Percentiles rank a stretch among this genome's conserved stretches.
phyloP scores from a whole-genome alignment of 345 rosid species.

The Kernera saxatilis region DNA sequence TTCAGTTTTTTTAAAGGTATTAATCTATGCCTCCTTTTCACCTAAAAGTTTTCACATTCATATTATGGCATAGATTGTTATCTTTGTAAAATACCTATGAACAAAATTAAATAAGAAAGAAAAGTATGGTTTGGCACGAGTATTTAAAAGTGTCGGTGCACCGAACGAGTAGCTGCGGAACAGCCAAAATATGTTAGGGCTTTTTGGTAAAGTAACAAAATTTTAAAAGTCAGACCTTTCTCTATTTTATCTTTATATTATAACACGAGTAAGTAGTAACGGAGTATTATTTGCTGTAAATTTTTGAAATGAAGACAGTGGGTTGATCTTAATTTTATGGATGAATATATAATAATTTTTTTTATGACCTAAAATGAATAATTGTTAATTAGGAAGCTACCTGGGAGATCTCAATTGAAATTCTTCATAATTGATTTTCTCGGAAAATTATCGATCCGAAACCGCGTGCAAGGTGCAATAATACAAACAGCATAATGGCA shows the following conservation, averaged over 20 bases:
- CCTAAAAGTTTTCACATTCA: background rate
- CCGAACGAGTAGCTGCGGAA: slow-evolving; percentile 6
- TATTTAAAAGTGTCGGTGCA: slow-evolving; percentile 21
- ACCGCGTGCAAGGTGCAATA: slow-evolving; percentile 21
- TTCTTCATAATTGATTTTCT: background rate
- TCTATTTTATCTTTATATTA: background rate
- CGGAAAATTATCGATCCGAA: background rate
- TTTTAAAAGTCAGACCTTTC: background rate
- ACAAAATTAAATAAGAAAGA: background rate
- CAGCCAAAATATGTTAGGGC: slow-evolving; percentile 9
- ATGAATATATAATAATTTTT: background rate
- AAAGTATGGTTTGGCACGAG: slow-evolving; percentile 13
- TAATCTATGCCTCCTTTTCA: background rate
- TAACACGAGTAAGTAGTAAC: background rate
- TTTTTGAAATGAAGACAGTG: background rate
- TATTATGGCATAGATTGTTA: background rate
- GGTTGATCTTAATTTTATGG: background rate
- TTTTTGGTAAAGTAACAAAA: background rate
- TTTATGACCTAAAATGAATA: background rate
- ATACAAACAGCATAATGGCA: slow-evolving; percentile 8
- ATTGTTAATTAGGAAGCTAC: background rate
- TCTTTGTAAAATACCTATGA: background rate
- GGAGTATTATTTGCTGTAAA: background rate
- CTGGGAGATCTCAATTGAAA: background rate
- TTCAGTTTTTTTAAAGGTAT: background rate